Evolutionary conservation across 495 filamentous ascomycete genomes (phyloP).

Genomic region (Aspergillus cavernicola): DNA sequence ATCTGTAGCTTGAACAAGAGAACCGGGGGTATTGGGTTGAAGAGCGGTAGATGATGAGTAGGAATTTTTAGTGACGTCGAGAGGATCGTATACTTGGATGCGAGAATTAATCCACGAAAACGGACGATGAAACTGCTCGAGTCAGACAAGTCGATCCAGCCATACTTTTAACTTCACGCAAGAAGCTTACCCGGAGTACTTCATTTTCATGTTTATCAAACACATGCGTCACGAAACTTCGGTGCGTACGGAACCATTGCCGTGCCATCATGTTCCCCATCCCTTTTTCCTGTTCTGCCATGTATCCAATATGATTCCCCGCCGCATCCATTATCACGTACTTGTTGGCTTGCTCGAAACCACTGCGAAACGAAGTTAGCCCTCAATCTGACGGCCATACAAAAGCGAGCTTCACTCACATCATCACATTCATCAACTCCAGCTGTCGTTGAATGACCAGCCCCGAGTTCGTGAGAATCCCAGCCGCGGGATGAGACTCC

Average conservation of each 20-base stretch:
- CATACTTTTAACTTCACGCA: neutral
- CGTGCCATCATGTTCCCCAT: conserved; percentile 55
- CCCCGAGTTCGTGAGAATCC: conserved; percentile 57
- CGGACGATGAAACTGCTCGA: conserved; percentile 57
- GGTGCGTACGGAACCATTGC: conserved; percentile 62
- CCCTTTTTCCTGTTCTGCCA: conserved; percentile 64
- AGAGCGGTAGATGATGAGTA: conserved; percentile 41
- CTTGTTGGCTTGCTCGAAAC: conserved; percentile 70
- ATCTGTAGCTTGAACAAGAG: conserved; percentile 35
- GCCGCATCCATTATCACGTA: conserved; percentile 70
- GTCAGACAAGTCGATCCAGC: neutral
- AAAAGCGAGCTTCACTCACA: conserved; percentile 39
- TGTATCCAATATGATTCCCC: conserved; percentile 64
- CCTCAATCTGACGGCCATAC: neutral
- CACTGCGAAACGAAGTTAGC: conserved; percentile 27
- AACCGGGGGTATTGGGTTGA: conserved; percentile 37
- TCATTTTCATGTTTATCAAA: conserved; percentile 64
- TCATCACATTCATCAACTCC: conserved; percentile 67
- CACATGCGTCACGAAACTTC: conserved; percentile 67
- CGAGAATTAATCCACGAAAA: conserved; percentile 65
- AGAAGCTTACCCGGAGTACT: conserved; percentile 51
- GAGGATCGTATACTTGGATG: conserved; percentile 61
- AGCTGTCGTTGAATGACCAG: conserved; percentile 64
- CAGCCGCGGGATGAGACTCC: conserved; percentile 55
- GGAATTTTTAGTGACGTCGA: conserved; percentile 30